Evolutionary conservation across 148 eudicot genomes (phyloP), one percentile per base, ranked within the genome.

Genomic region (Camellia lanceoleosa): DNA sequence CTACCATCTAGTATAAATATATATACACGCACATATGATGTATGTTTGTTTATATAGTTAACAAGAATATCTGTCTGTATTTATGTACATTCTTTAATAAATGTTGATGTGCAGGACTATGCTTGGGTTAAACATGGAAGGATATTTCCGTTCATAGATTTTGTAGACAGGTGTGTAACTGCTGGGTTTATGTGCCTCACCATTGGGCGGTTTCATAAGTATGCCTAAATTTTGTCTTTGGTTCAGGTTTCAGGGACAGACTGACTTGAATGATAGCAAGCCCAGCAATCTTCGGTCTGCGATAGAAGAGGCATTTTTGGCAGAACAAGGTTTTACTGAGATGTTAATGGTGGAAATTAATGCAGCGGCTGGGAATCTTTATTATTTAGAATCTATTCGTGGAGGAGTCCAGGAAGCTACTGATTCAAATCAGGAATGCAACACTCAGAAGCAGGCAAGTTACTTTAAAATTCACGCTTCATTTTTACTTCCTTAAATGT

Each of bases 231-330:
- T 70, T 86, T 64, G 52, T 30, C 38, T 60, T 64, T 77, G 74
- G 44, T 85, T 83, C 85, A 97, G 99, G 89, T 92, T 94, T 84
- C 95, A 92, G 84, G 93, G 94, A 79, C 97, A 97, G 77, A 86
- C 92, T 3, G 83, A 93, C 78, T 86, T 91, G 80, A 85, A 85
- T 79, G 95, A 87, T 75, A 82, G 87, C 82, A 86, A 86, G 84
- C 91, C 89, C 49, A 77, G 83, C 79, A 90, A 88, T 80, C 97
- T 97, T 77, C 89, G 88, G 54, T 90, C 86, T 78, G 99, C 99
- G 19, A 85, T 97, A 64, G 97, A 97, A 73, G 99, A 97, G 86
- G 99, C 98, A 62, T 91, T 89, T 83, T 79, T 97, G 79, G 99
- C 99, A 5, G 99, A 97, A 73, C 86, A 86, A 79, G 99, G 99